These are phyloP conservation scores for Aspergillus hortae DNA, from an alignment of 2,329 filamentous ascomycete genomes.

Conservation along the genomic window DNA sequence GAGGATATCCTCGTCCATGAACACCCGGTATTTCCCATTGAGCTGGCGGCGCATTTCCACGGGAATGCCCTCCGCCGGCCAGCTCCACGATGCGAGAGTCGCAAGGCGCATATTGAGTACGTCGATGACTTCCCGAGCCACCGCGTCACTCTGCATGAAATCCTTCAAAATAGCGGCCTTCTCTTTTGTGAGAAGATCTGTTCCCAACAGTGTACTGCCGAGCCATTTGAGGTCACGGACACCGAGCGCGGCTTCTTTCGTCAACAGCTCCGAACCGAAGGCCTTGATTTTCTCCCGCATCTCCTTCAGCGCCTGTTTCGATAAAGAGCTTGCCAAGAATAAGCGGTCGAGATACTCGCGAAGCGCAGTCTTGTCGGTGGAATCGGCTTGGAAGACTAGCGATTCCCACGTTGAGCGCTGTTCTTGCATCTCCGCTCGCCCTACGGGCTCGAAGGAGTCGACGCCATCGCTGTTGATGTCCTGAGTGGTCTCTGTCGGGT, in stretches of 20 bases:
- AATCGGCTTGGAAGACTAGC: constrained; percentile 49
- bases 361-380: constrained; percentile 47
- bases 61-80: constrained; percentile 44
- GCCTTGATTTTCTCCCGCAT: constrained; percentile 39
- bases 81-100: constrained; percentile 51
- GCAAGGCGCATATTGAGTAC: constrained; percentile 56
- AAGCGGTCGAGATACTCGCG: constrained; percentile 49
- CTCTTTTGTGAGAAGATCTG: constrained; percentile 51
- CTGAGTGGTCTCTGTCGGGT: background rate
- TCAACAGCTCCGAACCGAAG: constrained; percentile 32
- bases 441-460: constrained; percentile 46
- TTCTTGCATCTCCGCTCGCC: constrained; percentile 52
- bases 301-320: constrained; percentile 41
- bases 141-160: constrained; percentile 47
- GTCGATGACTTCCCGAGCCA: constrained; percentile 53
- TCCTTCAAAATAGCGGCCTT: constrained; percentile 51
- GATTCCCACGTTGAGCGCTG: constrained; percentile 54
- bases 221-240: constrained; percentile 40
- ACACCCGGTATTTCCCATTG: constrained; percentile 58
- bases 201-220: constrained; percentile 49
- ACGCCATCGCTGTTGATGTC: constrained; percentile 13
- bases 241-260: constrained; percentile 38
- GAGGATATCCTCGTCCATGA: constrained; percentile 57
- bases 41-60: constrained; percentile 52
- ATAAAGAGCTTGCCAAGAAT: constrained; percentile 44